Base-by-base conservation (phyloP, 1,284 basidiomycete species). In the Tylopilus sp. region DNA sequence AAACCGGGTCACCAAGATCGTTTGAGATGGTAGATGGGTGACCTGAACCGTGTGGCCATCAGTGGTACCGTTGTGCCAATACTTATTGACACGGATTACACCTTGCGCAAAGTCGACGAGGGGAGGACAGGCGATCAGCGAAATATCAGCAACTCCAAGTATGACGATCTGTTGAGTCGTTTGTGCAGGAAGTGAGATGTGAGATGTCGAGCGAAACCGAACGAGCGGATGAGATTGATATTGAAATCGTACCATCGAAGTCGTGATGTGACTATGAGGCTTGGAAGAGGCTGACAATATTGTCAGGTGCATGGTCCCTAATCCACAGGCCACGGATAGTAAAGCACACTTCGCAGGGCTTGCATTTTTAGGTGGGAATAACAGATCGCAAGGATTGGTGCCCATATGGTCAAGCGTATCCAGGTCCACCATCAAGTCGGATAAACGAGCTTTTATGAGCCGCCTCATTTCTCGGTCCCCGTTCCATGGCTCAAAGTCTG, bases 71-170 rank as follows among this genome's bases (percentile, higher is more conserved):
- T 44, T 53, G 20, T 45, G 40, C 48, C 44, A 64, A 33, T 61
- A 54, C 53, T 51, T 67, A 2, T 57, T 72, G 17, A 81, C 73
- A 18, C 79, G 80, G 17, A 87, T 68, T 30, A 77, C 58, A 52
- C 78, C 72, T 62, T 81, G 82, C 7, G 77, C 74, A 57, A 88
- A 85, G 33, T 73, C 67, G 61, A 88, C 77, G 20, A 86, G 68
- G 53, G 79, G 78, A 12, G 86, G 85, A 30, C 73, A 77, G 8
- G 86, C 69, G 12, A 65, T 69, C 41, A 83, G 58, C n/a, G 71
- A 69, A 24, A 80, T 53, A 31, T 76, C 69, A 9, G 75, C 75
- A 12, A 79, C 46, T 15, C 69, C 63, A 18, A 81, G 34, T 11
- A 75, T 54, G 11, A 69, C 63, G 9, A 72, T 58, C 40, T 74